These are phyloP conservation scores for Neofusicoccum ribis DNA, from an alignment of 2,329 filamentous ascomycete genomes.

Conservation along the genomic window DNA sequence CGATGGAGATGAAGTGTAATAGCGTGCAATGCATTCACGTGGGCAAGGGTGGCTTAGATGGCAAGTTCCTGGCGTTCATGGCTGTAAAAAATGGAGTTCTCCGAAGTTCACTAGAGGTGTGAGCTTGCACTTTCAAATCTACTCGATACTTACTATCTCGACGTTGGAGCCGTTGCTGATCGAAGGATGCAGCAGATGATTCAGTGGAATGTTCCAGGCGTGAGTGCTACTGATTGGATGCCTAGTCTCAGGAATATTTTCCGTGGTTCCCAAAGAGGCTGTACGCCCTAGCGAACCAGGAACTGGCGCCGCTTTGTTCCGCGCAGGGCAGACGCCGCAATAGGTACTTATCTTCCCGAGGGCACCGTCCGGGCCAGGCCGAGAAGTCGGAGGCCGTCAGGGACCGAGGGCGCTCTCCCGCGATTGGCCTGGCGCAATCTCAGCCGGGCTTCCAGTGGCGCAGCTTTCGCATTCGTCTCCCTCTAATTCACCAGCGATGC, in stretches of 20 bases:
- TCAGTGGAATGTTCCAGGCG: not conserved
- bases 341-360: not conserved
- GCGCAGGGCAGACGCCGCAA: not conserved
- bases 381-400: not conserved
- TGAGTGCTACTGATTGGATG: not conserved
- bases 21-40: not conserved
- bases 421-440: not conserved
- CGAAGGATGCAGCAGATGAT: not conserved
- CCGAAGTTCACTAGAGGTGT: not conserved
- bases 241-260: not conserved
- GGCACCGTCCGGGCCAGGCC: not conserved
- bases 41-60: not conserved
- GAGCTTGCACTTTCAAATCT: not conserved
- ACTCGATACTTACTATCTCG: not conserved
- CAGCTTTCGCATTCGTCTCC: not conserved
- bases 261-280: not conserved
- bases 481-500: not conserved
- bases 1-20: constrained; percentile 40
- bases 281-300: not conserved
- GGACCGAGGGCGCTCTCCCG: not conserved
- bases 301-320: not conserved
- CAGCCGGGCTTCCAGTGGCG: not conserved
- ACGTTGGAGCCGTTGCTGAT: not conserved
- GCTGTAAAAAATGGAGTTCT: constrained; percentile 9
- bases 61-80: not conserved